A percentile compares a stretch with the other conserved stretches of the same genome.
phyloP scores from a whole-genome alignment of 768 basidiomycete species.

The Lactarius deliciosus region DNA sequence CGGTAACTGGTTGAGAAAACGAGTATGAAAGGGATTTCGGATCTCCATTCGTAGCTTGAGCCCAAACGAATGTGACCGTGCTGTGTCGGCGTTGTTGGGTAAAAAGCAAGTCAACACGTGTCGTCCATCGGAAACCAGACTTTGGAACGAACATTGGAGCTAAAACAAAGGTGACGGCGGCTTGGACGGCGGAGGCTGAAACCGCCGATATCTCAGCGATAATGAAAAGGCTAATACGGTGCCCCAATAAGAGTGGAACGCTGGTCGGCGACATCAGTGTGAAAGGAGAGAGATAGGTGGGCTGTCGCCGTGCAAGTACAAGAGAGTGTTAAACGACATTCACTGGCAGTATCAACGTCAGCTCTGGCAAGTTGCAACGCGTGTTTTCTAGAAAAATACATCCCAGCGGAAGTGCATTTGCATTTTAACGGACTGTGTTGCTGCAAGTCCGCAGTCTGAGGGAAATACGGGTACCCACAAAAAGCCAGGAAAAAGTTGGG shows the following conservation, averaged over 20 bases:
- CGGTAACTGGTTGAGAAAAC: conserved; percentile 31
- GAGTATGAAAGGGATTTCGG: no score
- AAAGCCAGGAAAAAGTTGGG: no score
- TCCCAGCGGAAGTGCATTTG: no score
- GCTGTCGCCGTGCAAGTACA: not conserved
- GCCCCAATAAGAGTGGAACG: conserved; percentile 25
- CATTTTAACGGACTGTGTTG: no score
- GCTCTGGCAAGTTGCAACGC: no score
- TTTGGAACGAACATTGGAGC: conserved; percentile 22
- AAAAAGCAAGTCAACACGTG: not conserved
- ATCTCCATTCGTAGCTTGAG: conserved; percentile 23
- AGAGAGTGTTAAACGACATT: not conserved
- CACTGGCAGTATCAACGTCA: no score
- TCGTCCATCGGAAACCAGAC: not conserved
- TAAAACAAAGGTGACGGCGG: conserved; percentile 27
- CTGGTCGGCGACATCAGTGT: not conserved
- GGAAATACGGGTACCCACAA: no score
- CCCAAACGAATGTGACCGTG: conserved; percentile 18
- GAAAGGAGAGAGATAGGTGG: not conserved
- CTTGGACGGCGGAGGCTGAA: conserved; percentile 32
- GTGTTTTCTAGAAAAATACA: no score
- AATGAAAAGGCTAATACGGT: conserved; percentile 32
- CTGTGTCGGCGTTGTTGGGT: conserved; percentile 27
- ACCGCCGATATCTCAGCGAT: conserved; percentile 32
- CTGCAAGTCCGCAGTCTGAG: no score